phyloP scores from a whole-genome alignment of 495 filamentous ascomycete genomes.

The Neurospora sp. region DNA sequence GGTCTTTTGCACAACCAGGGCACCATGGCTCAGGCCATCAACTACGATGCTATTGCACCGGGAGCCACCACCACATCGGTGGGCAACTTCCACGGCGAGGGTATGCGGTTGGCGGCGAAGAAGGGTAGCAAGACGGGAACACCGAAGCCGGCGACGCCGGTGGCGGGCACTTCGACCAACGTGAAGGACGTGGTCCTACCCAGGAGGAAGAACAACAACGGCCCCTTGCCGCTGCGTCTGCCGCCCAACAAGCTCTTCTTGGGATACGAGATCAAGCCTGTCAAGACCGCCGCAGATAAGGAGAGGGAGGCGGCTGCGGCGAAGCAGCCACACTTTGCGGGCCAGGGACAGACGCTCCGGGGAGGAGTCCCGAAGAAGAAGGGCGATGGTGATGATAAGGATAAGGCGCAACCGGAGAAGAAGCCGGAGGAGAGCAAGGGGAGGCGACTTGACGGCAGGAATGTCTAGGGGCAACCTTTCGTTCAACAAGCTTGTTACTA shows the following conservation, averaged over 20 bases:
- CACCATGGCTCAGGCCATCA: slow-evolving; percentile 93
- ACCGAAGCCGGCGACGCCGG: slow-evolving; percentile 72
- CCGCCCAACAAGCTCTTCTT: slow-evolving; percentile 90
- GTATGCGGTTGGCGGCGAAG: slow-evolving; percentile 66
- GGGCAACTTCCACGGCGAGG: slow-evolving; percentile 72
- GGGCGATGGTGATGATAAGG: slow-evolving; percentile 31
- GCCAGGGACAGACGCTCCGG: slow-evolving; percentile 77
- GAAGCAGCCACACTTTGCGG: slow-evolving; percentile 68
- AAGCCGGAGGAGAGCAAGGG: slow-evolving; percentile 22
- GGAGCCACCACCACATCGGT: slow-evolving; percentile 51
- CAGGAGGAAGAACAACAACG: slow-evolving; percentile 56
- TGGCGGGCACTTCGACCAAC: slow-evolving; percentile 58
- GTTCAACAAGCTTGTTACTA: background rate
- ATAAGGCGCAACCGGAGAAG: slow-evolving; percentile 24
- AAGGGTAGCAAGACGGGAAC: slow-evolving; percentile 70
- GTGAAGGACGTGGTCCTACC: slow-evolving; percentile 27
- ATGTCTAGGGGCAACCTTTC: slow-evolving; percentile 1
- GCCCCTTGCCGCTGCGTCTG: slow-evolving; percentile 78
- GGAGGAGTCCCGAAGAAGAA: slow-evolving; percentile 47
- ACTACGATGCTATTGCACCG: slow-evolving; percentile 90
- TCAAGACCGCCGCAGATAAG: slow-evolving; percentile 69
- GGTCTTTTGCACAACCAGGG: slow-evolving; percentile 73
- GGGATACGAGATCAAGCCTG: slow-evolving; percentile 82
- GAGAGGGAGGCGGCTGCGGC: slow-evolving; percentile 52
- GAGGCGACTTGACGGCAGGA: slow-evolving; percentile 29